Evolutionary conservation across 2,329 filamentous ascomycete species (phyloP).

Genomic region (Amauroascus niger): DNA sequence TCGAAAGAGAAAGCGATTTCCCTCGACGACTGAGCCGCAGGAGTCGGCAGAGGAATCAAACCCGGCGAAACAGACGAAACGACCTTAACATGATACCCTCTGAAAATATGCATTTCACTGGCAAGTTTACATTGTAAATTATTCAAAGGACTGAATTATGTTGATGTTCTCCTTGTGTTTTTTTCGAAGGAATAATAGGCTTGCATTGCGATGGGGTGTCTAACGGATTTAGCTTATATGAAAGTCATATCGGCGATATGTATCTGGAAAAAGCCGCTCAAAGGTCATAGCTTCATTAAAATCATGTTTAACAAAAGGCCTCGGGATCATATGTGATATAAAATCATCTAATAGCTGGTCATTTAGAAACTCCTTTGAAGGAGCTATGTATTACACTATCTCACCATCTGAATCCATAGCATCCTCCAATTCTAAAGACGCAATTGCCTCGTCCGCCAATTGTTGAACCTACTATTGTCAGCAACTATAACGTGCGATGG

Average conservation of each 20-base stretch:
- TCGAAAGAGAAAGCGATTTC: slow-evolving; percentile 41
- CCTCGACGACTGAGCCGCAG: neutral
- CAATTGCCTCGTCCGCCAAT: slow-evolving; percentile 6
- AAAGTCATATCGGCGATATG: too few relatives aligned
- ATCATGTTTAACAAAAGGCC: neutral
- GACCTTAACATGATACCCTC: neutral
- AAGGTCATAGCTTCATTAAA: neutral
- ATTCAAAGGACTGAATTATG: neutral
- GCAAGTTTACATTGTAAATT: neutral
- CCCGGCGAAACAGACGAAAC: neutral
- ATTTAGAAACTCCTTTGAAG: neutral
- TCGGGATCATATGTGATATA: neutral
- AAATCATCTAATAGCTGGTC: neutral
- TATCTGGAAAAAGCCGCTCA: neutral
- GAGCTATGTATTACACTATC: neutral
- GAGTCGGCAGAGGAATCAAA: neutral
- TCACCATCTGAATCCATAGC: neutral
- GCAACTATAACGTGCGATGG: neutral
- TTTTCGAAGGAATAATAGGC: too few relatives aligned
- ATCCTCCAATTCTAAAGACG: neutral
- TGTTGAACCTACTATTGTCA: slow-evolving; percentile 6
- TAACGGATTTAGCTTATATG: too few relatives aligned
- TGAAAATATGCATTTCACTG: neutral
- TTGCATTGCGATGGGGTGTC: too few relatives aligned
- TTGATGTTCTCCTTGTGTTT: too few relatives aligned